Percentiles rank a stretch among this genome's conserved stretches.
Conservation (phyloP, 129 eudicot genomes). For the carrot (Daucus carota) region DNA sequence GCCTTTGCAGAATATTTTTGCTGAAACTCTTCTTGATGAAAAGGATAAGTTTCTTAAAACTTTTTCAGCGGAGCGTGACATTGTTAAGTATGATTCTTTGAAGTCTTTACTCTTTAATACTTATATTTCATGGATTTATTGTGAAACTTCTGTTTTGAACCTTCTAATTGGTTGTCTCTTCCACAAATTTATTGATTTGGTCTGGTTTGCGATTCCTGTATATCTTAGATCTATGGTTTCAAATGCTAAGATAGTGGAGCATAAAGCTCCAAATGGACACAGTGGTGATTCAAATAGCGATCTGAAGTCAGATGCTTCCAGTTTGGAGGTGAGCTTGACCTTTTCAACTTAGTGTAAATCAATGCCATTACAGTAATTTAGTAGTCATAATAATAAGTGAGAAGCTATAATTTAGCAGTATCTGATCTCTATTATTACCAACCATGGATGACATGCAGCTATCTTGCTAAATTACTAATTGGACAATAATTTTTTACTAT, state of each 20-base stretch:
- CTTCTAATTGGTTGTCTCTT: background rate
- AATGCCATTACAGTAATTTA: background rate
- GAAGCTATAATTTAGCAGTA: background rate
- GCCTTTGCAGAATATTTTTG: slow-evolving; percentile 68
- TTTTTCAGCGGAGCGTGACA: slow-evolving; percentile 52
- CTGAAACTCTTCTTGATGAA: slow-evolving; percentile 74
- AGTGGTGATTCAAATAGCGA: slow-evolving; percentile 22
- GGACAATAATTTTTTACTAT: background rate
- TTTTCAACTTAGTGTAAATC: background rate
- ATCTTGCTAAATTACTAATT: background rate
- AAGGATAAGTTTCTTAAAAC: slow-evolving; percentile 82
- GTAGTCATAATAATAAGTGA: background rate
- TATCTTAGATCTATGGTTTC: slow-evolving; percentile 54
- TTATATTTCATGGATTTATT: background rate
- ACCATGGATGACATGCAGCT: background rate
- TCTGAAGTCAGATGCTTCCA: slow-evolving; percentile 25
- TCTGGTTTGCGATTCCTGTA: background rate
- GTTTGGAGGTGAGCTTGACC: slow-evolving; percentile 43
- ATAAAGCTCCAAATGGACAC: slow-evolving; percentile 12
- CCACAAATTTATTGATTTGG: slow-evolving; percentile 7
- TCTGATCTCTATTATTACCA: background rate
- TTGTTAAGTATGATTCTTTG: slow-evolving; percentile 45
- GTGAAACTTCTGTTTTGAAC: background rate
- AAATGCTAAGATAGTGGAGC: slow-evolving; percentile 43
- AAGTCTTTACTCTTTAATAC: no score